Conservation (phyloP, 2,329 filamentous ascomycete species). For the Chaetomium sp. region DNA sequence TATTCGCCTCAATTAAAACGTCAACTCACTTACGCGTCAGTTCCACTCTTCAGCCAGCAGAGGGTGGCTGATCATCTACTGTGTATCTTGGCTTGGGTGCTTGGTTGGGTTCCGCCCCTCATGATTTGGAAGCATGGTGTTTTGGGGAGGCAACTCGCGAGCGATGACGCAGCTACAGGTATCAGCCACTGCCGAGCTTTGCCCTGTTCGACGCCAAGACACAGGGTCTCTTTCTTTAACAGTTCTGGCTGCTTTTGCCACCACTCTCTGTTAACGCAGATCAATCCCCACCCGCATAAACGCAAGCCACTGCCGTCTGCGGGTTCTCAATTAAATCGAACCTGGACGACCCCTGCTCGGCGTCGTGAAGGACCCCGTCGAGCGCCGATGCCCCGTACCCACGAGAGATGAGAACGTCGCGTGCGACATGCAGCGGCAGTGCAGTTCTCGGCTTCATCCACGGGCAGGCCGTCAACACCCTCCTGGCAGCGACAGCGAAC, state of each 20-base stretch:
- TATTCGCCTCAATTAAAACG: background rate
- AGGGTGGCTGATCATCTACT: background rate
- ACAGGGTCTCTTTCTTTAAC: background rate
- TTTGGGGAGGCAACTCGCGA: background rate
- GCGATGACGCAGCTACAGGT: slow-evolving; percentile 9
- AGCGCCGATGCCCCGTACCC: background rate
- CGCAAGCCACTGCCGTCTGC: background rate
- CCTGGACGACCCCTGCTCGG: background rate
- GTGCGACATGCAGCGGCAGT: slow-evolving; percentile 10
- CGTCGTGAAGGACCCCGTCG: background rate
- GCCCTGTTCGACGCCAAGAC: slow-evolving; percentile 2
- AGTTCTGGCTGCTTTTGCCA: too few species aligned
- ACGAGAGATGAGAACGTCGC: background rate
- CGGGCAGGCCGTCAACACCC: background rate
- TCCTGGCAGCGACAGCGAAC: background rate
- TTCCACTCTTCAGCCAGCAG: background rate
- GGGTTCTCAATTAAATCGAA: background rate
- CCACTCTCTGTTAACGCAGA: background rate
- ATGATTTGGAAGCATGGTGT: slow-evolving; percentile 1
- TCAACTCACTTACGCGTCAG: background rate
- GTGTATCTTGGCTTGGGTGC: background rate
- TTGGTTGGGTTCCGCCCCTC: background rate
- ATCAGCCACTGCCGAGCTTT: slow-evolving; percentile 6
- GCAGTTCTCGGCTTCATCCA: background rate
- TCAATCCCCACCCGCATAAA: background rate